Base-by-base conservation (phyloP, 129 eudicot species). In the Flaveria bidentis region DNA sequence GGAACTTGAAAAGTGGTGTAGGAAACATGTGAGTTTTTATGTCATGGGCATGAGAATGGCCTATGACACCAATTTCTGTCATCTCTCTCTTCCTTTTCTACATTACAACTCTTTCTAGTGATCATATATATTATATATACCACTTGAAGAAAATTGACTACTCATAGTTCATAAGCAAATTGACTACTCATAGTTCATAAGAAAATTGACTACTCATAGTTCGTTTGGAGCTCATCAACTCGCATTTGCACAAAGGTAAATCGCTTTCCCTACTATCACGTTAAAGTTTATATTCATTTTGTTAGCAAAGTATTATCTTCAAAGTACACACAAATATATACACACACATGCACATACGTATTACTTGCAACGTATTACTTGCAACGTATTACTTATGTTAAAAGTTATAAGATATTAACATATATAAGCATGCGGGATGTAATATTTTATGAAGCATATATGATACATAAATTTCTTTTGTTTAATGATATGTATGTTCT, bases 1-100 rank as follows among this genome's bases (percentile, higher is more conserved):
- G 41, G 41, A 36, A 36, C 41, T 36, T 73, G 75, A 69, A 66
- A 66, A 65, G 73, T 80, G 75, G 70, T 73, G 79, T 80, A 67
- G 28, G 79, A 73, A 73, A 75, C 84, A 80, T 80, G 84, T 80
- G 78, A 72, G 72, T 23, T 80, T 65, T 78, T 66, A 17, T 80
- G 79, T 36, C 52, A 80, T 66, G 75, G 84, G 69, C 79, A 73
- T 73, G 67, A 47, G 83, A 68, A 72, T 72, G 52, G 78, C 51
- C 79, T 30, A 65, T 79, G 77, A 64, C 77, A 79, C 63, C 30
- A 52, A 62, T 79, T 53, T 53, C 11, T 65, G 16, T 65, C 50
- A 65, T 72, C 68, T 58, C 58, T 73, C 74, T 80, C 74, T 22
- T 73, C 69, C 56, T 73, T 80, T 72, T 80, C 69, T 16, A 44